Percentiles rank a stretch among this genome's conserved stretches.
Conservation (phyloP, 805 yeast genomes). For the Yarrowia divulgata region DNA sequence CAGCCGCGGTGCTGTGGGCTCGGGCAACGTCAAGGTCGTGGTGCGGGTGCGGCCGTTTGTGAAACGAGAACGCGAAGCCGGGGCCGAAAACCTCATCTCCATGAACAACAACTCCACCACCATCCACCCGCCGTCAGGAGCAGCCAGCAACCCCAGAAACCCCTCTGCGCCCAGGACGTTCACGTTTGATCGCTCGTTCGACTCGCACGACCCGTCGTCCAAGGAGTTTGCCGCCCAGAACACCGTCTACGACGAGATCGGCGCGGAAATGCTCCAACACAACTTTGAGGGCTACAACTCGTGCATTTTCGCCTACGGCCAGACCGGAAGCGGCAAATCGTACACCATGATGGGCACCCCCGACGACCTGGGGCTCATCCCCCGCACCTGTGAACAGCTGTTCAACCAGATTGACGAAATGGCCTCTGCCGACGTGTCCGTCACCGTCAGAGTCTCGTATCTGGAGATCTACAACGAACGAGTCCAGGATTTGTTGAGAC, state of each 20-base stretch:
- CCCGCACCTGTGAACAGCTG: conserved; percentile 62
- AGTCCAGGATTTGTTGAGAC: conserved; percentile 65
- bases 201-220: conserved; percentile 55
- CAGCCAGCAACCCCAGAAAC: conserved; percentile 42
- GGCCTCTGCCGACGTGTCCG: conserved; percentile 52
- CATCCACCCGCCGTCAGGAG: conserved; percentile 42
- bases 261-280: conserved; percentile 66
- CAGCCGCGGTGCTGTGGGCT: not conserved
- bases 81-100: conserved; percentile 40
- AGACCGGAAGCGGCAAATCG: conserved; percentile 85
- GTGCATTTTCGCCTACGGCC: conserved; percentile 80
- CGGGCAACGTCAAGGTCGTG: conserved; percentile 51
- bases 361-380: conserved; percentile 68
- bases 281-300: conserved; percentile 74
- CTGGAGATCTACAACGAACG: conserved; percentile 82
- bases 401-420: conserved; percentile 55
- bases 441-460: conserved; percentile 62
- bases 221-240: conserved; percentile 57
- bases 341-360: conserved; percentile 76
- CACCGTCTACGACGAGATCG: conserved; percentile 61
- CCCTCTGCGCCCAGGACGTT: conserved; percentile 53
- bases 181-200: conserved; percentile 60
- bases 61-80: conserved; percentile 44
- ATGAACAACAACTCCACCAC: conserved; percentile 43
- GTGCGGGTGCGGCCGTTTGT: conserved; percentile 53